phyloP scores from a whole-genome alignment of 768 basidiomycete genomes.

The Lanmaoa rubissima region DNA sequence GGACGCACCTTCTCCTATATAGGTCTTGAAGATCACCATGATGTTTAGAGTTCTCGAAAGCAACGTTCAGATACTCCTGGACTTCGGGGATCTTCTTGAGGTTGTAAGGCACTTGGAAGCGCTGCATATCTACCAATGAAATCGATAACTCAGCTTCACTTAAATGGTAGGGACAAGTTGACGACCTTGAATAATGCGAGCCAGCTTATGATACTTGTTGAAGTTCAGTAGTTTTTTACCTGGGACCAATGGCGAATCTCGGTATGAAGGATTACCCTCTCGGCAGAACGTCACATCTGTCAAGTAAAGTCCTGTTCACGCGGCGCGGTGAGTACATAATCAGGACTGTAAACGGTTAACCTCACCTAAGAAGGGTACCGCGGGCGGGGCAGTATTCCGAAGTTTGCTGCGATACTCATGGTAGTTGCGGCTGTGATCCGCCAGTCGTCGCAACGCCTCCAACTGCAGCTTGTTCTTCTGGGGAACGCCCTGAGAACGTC shows the following conservation, averaged over 20 bases:
- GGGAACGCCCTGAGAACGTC: constrained; percentile 61
- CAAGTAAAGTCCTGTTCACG: constrained; percentile 66
- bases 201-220: constrained; percentile 92
- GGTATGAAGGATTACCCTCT: constrained; percentile 87
- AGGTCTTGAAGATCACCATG: constrained; percentile 84
- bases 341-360: constrained; percentile 30
- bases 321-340: constrained; percentile 10
- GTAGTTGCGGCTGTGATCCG: constrained; percentile 89
- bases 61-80: constrained; percentile 71
- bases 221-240: constrained; percentile 88
- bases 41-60: constrained; percentile 72
- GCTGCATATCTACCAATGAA: constrained; percentile 70
- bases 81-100: constrained; percentile 89
- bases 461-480: constrained; percentile 82
- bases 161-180: neutral
- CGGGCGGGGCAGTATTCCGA: constrained; percentile 86
- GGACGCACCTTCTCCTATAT: constrained; percentile 74
- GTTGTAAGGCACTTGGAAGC: constrained; percentile 84
- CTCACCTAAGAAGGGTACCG: constrained; percentile 91
- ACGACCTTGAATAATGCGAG: constrained; percentile 77
- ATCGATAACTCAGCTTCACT: constrained; percentile 1
- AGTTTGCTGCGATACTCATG: constrained; percentile 87
- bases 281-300: constrained; percentile 95
- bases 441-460: constrained; percentile 77
- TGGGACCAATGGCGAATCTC: constrained; percentile 73